Base-by-base conservation (phyloP, 805 yeast genomes). In the Grigorovia jiainica region DNA sequence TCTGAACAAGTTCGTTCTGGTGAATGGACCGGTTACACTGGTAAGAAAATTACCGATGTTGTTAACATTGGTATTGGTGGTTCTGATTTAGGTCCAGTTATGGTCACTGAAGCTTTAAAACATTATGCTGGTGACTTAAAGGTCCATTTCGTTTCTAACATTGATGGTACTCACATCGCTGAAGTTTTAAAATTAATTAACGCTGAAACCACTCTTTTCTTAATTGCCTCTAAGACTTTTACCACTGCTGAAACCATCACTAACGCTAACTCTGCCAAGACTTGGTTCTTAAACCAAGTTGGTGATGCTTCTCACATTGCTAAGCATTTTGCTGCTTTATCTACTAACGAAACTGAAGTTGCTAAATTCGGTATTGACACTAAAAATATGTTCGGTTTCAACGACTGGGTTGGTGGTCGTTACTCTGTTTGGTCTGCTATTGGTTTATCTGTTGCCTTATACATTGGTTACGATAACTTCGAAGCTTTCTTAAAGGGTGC, bases 401-500 rank as follows among this genome's bases (percentile, higher is more conserved):
- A 89, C 66, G 82, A 72, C 70, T 92, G 98, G 98, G 99, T 92
- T 51, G 99, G 99, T 61, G 99, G 99, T 63, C 83, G 99, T 69
- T 92, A 92, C 80, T 92, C 98, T n/a, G 98, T 92, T 48, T 92
- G 99, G 99, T 85, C 95, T 34, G 94, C 98, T 49, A 92, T 92
- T 65, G 99, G 99, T 48, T 78, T 92, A 55, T 85, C 96, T 23
- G 90, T 92, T 49, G 95, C 95, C 56, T 70, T 92, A 54, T 92
- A 83, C 78, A 82, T 92, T 64, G 99, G 99, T 52, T 92, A 64
- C 66, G 97, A 92, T 50, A 85, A 87, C 76, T 92, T 92, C 59
- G 90, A 85, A 50, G 75, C 75, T 47, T 87, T 92, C 77, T 75
- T 92, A 59, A 84, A 82, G 68, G 99, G 99, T 72, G 98, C 96